These are phyloP conservation scores for Litsea cubeba DNA, from an alignment of 164 flowering plant genomes.

Conservation along the genomic window DNA sequence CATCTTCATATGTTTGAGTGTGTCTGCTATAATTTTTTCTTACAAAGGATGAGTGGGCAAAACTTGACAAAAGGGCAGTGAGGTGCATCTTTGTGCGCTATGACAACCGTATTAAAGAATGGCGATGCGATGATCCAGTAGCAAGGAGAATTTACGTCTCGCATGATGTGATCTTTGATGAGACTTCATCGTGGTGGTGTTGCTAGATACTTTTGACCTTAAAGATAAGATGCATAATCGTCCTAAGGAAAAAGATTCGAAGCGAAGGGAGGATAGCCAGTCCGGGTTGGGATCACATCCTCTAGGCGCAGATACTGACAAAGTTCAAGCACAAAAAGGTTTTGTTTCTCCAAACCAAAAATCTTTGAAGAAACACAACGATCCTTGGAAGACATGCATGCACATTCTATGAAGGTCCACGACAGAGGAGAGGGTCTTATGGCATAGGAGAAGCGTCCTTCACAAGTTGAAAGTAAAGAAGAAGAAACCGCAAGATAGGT, in stretches of 20 bases:
- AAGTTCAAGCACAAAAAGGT: neutral
- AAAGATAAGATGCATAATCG: neutral
- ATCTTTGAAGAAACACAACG: neutral
- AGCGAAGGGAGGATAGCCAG: neutral
- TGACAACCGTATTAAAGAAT: neutral
- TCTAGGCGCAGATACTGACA: neutral
- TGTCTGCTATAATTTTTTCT: neutral
- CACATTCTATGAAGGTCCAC: neutral
- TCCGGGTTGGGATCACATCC: neutral
- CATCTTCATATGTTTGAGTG: neutral
- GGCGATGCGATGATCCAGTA: neutral
- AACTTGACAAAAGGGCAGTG: neutral
- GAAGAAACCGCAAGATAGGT: neutral
- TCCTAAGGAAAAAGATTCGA: neutral
- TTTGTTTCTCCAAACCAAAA: neutral
- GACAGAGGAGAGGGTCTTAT: neutral
- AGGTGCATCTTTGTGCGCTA: neutral
- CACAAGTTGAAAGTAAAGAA: neutral
- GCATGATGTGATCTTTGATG: neutral
- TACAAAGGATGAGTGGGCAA: neutral
- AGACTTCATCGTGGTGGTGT: neutral
- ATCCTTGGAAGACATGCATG: neutral
- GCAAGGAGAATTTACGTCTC: neutral
- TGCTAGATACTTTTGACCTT: neutral
- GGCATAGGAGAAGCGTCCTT: neutral